A percentile compares a stretch with the other conserved stretches of the same genome.
phyloP scores from a whole-genome alignment of 169 alveolate species.

The Plasmodium ovale region DNA sequence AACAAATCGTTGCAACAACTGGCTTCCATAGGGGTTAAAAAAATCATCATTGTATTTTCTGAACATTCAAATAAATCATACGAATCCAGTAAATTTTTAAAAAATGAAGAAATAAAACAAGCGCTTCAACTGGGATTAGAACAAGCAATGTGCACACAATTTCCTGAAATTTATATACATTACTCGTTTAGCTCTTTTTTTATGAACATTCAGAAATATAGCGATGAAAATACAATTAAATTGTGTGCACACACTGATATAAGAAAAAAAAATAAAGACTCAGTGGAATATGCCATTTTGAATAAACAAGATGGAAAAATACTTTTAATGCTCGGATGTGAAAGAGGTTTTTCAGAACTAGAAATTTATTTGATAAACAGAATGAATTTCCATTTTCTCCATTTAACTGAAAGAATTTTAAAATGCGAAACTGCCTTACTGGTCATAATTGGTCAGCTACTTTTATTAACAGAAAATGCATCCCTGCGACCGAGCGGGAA shows the following conservation, averaged over 20 bases:
- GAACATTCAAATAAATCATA: conserved; percentile 58
- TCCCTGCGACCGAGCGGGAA: conserved; percentile 51
- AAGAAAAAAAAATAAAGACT: not conserved
- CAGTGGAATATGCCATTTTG: conserved; percentile 18
- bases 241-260: conserved; percentile 72
- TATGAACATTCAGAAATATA: conserved; percentile 56
- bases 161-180: conserved; percentile 55
- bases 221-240: conserved; percentile 44
- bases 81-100: conserved; percentile 67
- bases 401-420: conserved; percentile 66
- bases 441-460: conserved; percentile 55
- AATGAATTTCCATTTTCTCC: conserved; percentile 39
- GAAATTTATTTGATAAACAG: conserved; percentile 64
- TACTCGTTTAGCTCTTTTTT: conserved; percentile 68
- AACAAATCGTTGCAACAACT: conserved; percentile 49
- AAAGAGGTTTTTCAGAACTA: conserved; percentile 70
- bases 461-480: conserved; percentile 58
- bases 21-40: conserved; percentile 68
- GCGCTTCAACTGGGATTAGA: conserved; percentile 74
- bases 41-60: conserved; percentile 65
- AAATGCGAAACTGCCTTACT: conserved; percentile 75
- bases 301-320: conserved; percentile 47
- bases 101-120: conserved; percentile 67
- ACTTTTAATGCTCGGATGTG: conserved; percentile 75
- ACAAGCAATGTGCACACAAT: conserved; percentile 75